A percentile compares a stretch with the other conserved stretches of the same genome.
Conservation (phyloP, 805 yeast genomes). For the Starmerella asiatica region DNA sequence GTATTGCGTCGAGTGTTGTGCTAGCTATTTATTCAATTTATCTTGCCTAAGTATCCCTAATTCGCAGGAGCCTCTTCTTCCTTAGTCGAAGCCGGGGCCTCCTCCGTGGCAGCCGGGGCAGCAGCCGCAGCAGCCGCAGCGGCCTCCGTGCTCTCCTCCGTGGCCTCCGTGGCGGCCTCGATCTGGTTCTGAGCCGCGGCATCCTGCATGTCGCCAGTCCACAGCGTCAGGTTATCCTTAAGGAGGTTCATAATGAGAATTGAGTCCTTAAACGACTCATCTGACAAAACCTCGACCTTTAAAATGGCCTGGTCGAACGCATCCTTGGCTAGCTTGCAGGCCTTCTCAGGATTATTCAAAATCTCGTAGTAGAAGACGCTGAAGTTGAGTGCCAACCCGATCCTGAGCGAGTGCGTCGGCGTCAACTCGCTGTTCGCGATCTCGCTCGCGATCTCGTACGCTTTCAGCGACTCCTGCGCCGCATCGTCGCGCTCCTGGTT, state of each 20-base stretch:
- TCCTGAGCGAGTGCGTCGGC: conserved; percentile 97
- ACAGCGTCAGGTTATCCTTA: conserved; percentile 43
- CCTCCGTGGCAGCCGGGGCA: conserved; percentile 11
- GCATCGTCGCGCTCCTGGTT: conserved; percentile 90
- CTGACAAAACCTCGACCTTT: conserved; percentile 93
- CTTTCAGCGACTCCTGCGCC: conserved; percentile 85
- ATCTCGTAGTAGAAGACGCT: conserved; percentile 98
- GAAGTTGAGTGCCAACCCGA: conserved; percentile 95
- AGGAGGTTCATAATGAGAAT: conserved; percentile 97
- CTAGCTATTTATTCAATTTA: not conserved
- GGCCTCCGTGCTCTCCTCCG: conserved; percentile 11
- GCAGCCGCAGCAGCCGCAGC: conserved; percentile 15
- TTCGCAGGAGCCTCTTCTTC: not conserved
- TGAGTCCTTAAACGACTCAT: conserved; percentile 97
- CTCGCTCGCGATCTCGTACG: conserved; percentile 92
- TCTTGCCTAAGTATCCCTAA: no score
- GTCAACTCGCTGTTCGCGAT: conserved; percentile 97
- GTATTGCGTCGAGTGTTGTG: not conserved
- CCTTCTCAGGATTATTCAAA: conserved; percentile 96
- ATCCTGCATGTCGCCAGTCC: conserved; percentile 54
- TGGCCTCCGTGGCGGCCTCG: conserved; percentile 8
- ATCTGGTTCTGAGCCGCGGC: conserved; percentile 18
- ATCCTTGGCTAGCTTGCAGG: conserved; percentile 98
- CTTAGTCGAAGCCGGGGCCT: not conserved
- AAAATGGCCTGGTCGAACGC: conserved; percentile 99